Percentiles rank a stretch among this genome's conserved stretches.
phyloP scores from a whole-genome alignment of 192 early-diverging fungal species.

The Coemansia sp. region DNA sequence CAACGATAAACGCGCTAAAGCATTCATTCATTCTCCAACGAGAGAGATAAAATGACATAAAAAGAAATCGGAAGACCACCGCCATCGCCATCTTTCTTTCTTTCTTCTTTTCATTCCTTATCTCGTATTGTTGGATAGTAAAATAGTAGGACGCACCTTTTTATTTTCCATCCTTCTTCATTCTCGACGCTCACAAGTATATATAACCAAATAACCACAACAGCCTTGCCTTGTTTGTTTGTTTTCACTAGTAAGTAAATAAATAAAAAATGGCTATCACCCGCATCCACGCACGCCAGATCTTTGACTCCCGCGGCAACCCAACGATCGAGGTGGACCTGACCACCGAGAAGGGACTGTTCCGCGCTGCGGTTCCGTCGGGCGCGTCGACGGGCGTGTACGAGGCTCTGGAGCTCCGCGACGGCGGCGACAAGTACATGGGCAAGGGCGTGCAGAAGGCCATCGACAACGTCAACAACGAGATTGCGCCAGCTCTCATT shows the following conservation, averaged over 20 bases:
- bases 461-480: conserved; percentile 87
- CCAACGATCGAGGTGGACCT: conserved; percentile 98
- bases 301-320: conserved; percentile 99
- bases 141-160: conserved; percentile 1
- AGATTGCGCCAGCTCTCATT: conserved; percentile 83
- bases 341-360: conserved; percentile 89
- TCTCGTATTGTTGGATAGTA: not conserved
- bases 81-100: not conserved
- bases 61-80: not conserved
- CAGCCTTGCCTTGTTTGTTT: not conserved
- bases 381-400: conserved; percentile 98
- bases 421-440: conserved; percentile 82
- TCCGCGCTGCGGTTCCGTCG: conserved; percentile 97
- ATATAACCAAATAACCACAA: not conserved
- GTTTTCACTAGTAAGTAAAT: not conserved
- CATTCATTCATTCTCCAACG: too few relatives aligned
- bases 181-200: not conserved
- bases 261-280: conserved; percentile 62
- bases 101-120: conserved; percentile 4
- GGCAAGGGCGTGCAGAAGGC: conserved; percentile 96
- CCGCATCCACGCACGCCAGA: conserved; percentile 89
- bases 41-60: not conserved
- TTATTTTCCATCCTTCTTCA: conserved; percentile 3
- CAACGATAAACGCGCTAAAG: too few relatives aligned
- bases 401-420: conserved; percentile 98